phyloP scores from a whole-genome alignment of 768 basidiomycete species.

The Trichaptum fuscoviolaceum region DNA sequence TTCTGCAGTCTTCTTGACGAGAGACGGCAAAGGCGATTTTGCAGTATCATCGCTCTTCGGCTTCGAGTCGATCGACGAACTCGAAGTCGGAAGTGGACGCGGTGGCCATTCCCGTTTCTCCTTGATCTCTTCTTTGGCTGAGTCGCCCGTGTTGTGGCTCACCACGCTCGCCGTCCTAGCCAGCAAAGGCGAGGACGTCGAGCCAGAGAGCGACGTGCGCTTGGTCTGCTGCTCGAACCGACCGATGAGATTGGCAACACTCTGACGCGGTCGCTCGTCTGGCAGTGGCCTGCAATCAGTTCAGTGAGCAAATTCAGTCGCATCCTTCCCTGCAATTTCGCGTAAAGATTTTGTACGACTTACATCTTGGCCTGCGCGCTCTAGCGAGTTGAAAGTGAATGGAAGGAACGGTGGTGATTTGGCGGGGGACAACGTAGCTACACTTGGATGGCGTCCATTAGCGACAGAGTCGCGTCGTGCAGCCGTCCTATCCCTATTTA shows the following conservation, averaged over 20 bases:
- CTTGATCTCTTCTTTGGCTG: constrained; percentile 59
- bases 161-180: constrained; percentile 62
- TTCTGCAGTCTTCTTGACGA: constrained; percentile 23
- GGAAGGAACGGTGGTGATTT: not conserved
- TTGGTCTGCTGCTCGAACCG: constrained; percentile 82
- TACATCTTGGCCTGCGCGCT: not conserved
- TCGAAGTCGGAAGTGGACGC: constrained; percentile 30
- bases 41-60: constrained; percentile 3
- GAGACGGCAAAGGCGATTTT: constrained; percentile 22
- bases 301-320: not conserved
- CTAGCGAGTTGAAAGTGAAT: not conserved
- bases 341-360: not conserved
- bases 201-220: constrained; percentile 38
- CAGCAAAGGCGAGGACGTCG: constrained; percentile 27
- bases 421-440: not conserved
- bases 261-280: constrained; percentile 82
- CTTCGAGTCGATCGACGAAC: constrained; percentile 14
- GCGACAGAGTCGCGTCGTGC: not conserved
- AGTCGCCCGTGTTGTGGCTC: constrained; percentile 60
- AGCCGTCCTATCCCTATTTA: not conserved
- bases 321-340: not conserved
- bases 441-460: not conserved
- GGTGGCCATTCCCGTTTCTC: constrained; percentile 80
- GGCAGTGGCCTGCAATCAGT: constrained; percentile 60
- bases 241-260: constrained; percentile 87